Base-by-base conservation (phyloP, 768 basidiomycete species). In the Cyclocybe aegerita region DNA sequence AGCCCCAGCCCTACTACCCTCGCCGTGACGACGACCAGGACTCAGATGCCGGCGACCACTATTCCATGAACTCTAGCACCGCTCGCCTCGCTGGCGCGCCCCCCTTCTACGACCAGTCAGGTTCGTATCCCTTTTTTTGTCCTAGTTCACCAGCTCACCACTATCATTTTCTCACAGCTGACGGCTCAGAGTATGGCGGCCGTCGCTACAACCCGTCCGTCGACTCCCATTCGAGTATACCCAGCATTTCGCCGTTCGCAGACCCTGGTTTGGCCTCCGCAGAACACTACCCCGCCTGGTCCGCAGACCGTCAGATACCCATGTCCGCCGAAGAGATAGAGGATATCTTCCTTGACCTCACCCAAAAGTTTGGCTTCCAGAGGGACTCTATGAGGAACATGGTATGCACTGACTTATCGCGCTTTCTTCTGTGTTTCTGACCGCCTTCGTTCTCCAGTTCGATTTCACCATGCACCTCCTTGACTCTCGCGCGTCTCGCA, bases 311-410 rank as follows among this genome's bases (percentile, higher is more conserved):
- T 46, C 89, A 93, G 65, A 94, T 97, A 55, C 97, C 97, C 54
- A 88, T 99, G 66, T 94, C 93, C 36, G 93, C 89, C 55, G 97
- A 99, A 67, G 96, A 98, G 70, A 98, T 98, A 50, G 97, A 98
- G 69, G 97, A 98, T 68, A 96, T 99, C 56, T 93, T 98, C 66
- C 86, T 98, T 61, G 97, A 99, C 71, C 82, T 99, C 53, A 87
- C 93, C 38, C 93, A 98, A 75, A 99, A 99, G 73, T 99, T 99
- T 66, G 97, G 97, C 49, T 99, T 99, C 70, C 97, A 95, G 72
- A 81, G 88, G 39, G 93, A 95, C 67, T 93, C 90, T 9, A 94
- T 93, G 91, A 83, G 93, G 42, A 98, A 93, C 76, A 95, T 90
- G 88, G 89, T 86, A 56, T 39, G 77, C 74, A 23, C 23, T 41